These are phyloP conservation scores for Limnanthes douglasii DNA, from an alignment of 345 rosid genomes.

Conservation along the genomic window DNA sequence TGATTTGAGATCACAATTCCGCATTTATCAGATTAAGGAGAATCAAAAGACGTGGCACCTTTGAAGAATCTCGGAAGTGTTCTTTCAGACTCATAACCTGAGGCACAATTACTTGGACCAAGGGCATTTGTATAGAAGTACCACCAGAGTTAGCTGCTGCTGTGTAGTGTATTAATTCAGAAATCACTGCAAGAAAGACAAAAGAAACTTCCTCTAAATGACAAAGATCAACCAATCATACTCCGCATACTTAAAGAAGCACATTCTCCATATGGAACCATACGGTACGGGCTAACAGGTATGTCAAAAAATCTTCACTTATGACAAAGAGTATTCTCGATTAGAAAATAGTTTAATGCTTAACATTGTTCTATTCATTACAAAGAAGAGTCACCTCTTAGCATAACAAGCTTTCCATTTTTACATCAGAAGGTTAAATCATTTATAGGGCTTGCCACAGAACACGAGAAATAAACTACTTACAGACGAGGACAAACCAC, in stretches of 20 bases:
- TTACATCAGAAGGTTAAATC: too few relatives aligned
- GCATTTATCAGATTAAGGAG: too few relatives aligned
- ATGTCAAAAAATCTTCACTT: too few relatives aligned
- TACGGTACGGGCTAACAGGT: too few relatives aligned
- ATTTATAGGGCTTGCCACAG: too few relatives aligned
- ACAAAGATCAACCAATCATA: background rate
- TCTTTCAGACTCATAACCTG: constrained; percentile 72
- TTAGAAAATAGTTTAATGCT: too few relatives aligned
- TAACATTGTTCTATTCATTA: background rate
- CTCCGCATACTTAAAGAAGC: background rate
- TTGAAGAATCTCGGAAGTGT: constrained; percentile 73
- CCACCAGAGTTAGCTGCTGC: constrained; percentile 72
- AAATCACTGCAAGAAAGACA: constrained; percentile 48
- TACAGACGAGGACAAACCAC: too few relatives aligned
- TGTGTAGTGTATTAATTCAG: constrained; percentile 87
- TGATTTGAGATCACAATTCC: too few relatives aligned
- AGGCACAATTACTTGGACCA: constrained; percentile 91
- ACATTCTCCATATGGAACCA: background rate
- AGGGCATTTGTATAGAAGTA: constrained; percentile 61
- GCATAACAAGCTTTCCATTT: background rate
- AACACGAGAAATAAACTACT: too few relatives aligned
- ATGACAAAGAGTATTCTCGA: too few relatives aligned
- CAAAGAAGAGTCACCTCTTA: background rate
- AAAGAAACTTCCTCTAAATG: constrained; percentile 2
- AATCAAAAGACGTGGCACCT: too few relatives aligned